Percentiles rank a stretch among this genome's conserved stretches.
Evolutionary conservation across 2,329 filamentous ascomycete species (phyloP).

Genomic region (Colletotrichum truncatum): DNA sequence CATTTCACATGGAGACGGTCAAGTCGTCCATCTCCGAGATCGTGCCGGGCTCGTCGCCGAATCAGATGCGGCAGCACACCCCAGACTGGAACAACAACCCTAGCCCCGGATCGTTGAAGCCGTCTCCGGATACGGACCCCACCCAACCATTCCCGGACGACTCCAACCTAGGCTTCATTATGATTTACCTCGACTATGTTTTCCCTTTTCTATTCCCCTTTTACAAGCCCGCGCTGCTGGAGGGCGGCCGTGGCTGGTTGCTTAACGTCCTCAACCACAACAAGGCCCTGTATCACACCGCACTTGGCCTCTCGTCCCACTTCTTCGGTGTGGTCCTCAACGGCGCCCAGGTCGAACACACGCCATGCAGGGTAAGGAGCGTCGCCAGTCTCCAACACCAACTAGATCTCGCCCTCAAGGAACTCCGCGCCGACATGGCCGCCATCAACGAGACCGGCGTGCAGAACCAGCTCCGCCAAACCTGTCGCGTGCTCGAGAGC

Average conservation of each 20-base stretch:
- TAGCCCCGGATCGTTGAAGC: background rate
- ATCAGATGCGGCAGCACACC: conserved; percentile 9
- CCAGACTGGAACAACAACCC: conserved; percentile 14
- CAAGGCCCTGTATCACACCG: conserved; percentile 65
- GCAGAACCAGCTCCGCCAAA: conserved; percentile 41
- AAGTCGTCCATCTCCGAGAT: conserved; percentile 30
- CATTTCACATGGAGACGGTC: conserved; percentile 27
- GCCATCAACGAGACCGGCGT: conserved; percentile 43
- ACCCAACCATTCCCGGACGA: conserved; percentile 20
- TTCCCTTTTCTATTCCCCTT: conserved; percentile 72
- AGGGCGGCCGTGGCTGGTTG: conserved; percentile 69
- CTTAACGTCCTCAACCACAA: conserved; percentile 65
- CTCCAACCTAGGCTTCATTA: conserved; percentile 51
- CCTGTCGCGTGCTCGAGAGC: conserved; percentile 55
- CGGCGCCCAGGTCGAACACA: conserved; percentile 35
- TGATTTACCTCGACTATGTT: conserved; percentile 70
- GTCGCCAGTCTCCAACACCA: conserved; percentile 50
- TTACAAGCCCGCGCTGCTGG: conserved; percentile 63
- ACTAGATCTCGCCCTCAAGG: conserved; percentile 52
- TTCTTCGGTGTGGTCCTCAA: conserved; percentile 60
- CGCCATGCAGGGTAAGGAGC: conserved; percentile 31
- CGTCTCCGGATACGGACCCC: background rate
- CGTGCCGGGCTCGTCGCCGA: conserved; percentile 7
- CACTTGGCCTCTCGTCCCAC: conserved; percentile 64
- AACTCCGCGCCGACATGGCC: conserved; percentile 53